phyloP scores from a whole-genome alignment of 1,284 basidiomycete species.

The Chalciporus piperatoides region DNA sequence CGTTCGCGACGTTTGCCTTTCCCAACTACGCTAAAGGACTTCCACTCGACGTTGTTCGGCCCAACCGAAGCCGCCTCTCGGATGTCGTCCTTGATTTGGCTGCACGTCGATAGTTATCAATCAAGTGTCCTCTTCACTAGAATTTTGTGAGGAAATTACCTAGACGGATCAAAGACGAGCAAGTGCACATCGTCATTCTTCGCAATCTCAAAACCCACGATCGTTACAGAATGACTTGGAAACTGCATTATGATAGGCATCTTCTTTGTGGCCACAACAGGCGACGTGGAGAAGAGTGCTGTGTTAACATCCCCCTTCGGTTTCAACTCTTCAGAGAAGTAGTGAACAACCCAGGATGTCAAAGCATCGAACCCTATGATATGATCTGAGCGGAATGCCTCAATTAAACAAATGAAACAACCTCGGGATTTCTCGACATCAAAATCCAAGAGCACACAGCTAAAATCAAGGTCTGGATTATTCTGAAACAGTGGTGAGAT shows the following conservation, averaged over 20 bases:
- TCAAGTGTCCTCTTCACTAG: background rate
- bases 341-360: constrained; percentile 62
- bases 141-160: constrained; percentile 36
- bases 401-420: constrained; percentile 16
- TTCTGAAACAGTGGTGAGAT: background rate
- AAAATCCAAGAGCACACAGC: constrained; percentile 65
- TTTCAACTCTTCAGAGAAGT: constrained; percentile 49
- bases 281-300: constrained; percentile 39
- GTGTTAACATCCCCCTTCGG: constrained; percentile 42
- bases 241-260: constrained; percentile 83
- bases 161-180: constrained; percentile 75
- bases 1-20: constrained; percentile 21
- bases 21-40: background rate
- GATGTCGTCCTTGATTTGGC: constrained; percentile 17
- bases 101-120: constrained; percentile 15
- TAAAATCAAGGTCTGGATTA: constrained; percentile 26
- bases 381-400: background rate
- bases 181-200: constrained; percentile 58
- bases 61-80: constrained; percentile 36
- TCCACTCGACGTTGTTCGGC: background rate
- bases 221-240: constrained; percentile 77
- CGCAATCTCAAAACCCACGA: constrained; percentile 75
- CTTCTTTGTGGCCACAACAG: constrained; percentile 54
- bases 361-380: constrained; percentile 37
- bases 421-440: constrained; percentile 42